A percentile compares a stretch with the other conserved stretches of the same genome.
Evolutionary conservation across 441 rosid species (phyloP).

Genomic region (Populus hybrid): DNA sequence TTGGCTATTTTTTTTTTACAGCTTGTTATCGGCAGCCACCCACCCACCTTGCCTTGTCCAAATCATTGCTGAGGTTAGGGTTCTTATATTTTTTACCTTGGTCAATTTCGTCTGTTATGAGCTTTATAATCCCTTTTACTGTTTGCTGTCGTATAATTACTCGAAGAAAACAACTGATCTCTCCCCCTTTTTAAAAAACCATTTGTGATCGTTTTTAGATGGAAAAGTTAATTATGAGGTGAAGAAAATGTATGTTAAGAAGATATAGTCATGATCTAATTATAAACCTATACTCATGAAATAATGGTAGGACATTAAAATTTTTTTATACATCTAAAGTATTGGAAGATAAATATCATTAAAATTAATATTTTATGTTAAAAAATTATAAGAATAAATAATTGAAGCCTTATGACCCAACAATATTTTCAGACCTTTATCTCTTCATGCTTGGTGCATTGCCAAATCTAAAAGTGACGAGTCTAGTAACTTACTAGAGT

Average conservation of each 20-base stretch:
- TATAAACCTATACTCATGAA: no score
- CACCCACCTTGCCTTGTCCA: constrained; percentile 5
- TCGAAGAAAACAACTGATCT: no score
- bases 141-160: no score
- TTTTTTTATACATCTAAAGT: no score
- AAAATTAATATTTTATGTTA: no score
- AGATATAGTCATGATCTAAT: no score
- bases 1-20: neutral
- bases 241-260: neutral
- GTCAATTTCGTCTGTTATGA: neutral
- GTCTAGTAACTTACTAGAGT: fast-evolving
- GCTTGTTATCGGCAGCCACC: neutral
- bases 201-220: neutral
- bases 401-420: fast-evolving
- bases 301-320: no score
- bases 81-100: neutral
- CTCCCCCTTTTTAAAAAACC: neutral
- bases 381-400: no score
- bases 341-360: no score
- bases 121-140: neutral
- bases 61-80: neutral
- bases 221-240: neutral
- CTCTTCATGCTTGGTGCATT: fast-evolving
- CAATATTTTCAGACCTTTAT: no score
- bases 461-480: no score